Conservation (phyloP, 176 grass and related monocot genomes). For the Aegilops bicornis region DNA sequence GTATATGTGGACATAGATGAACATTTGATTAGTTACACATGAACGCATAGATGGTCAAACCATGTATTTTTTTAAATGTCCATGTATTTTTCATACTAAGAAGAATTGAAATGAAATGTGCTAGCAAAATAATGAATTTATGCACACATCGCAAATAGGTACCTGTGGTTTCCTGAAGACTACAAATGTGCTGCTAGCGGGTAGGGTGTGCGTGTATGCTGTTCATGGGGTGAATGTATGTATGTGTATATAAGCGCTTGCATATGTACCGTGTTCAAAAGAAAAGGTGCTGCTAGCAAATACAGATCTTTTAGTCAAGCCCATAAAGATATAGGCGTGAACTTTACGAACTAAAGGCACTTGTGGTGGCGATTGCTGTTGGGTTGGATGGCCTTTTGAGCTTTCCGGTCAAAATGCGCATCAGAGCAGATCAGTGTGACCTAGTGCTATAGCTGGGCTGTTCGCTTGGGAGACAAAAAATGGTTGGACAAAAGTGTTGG, state of each 20-base stretch:
- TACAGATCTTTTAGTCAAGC: neutral
- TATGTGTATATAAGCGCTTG: no score
- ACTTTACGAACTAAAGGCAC: constrained; percentile 6
- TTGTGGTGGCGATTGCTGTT: constrained; percentile 23
- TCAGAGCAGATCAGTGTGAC: constrained; percentile 19
- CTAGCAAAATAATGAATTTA: neutral
- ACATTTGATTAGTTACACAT: neutral
- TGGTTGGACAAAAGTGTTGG: constrained; percentile 28
- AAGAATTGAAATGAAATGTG: neutral
- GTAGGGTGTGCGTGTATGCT: no score
- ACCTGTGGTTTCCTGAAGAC: no score
- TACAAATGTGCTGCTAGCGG: neutral
- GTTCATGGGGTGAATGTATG: no score
- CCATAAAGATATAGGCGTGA: constrained; percentile 14
- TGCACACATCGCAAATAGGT: neutral
- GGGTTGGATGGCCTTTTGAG: constrained; percentile 3
- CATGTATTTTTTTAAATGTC: neutral
- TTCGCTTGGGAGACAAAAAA: constrained; percentile 24
- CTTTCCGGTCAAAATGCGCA: constrained; percentile 39
- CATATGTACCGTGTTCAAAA: no score
- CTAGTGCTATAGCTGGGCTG: neutral
- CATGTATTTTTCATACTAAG: neutral
- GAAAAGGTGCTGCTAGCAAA: neutral
- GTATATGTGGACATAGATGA: neutral
- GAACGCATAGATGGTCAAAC: neutral